Percentiles rank a stretch among this genome's conserved stretches.
Evolutionary conservation across 768 basidiomycete species (phyloP).

Genomic region (Lactifluus rugatus): DNA sequence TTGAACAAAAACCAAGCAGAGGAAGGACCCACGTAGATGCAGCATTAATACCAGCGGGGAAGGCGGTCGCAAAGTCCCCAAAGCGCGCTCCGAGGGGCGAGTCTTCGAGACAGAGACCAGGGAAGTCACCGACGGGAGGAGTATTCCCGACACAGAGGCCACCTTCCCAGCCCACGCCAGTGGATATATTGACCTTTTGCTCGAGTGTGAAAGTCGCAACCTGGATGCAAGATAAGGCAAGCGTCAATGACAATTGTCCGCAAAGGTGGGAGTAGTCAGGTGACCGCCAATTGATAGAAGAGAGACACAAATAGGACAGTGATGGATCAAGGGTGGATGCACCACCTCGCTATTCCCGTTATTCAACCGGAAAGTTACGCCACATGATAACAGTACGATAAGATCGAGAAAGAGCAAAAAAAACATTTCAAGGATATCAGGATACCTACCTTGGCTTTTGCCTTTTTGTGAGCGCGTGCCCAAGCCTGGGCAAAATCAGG

Average conservation of each 20-base stretch:
- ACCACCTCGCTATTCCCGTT: too few species aligned
- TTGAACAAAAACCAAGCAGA: background rate
- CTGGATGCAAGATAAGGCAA: background rate
- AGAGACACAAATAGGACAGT: too few species aligned
- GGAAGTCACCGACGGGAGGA: slow-evolving; percentile 42
- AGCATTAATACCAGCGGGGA: slow-evolving; percentile 77
- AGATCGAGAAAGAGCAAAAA: too few species aligned
- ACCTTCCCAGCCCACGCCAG: slow-evolving; percentile 39
- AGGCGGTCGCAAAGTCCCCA: slow-evolving; percentile 63
- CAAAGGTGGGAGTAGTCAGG: too few species aligned
- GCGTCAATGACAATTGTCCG: too few species aligned
- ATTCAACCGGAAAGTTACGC: too few species aligned
- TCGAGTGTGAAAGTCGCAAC: slow-evolving; percentile 15
- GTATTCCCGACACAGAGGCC: slow-evolving; percentile 68
- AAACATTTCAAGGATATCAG: background rate
- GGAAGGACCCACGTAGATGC: slow-evolving; percentile 65
- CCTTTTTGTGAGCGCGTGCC: slow-evolving; percentile 49
- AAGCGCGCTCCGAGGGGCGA: slow-evolving; percentile 72
- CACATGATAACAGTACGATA: too few species aligned
- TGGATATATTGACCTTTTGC: slow-evolving; percentile 20
- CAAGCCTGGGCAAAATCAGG: slow-evolving; percentile 46
- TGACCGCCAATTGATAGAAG: too few species aligned
- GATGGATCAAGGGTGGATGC: too few species aligned
- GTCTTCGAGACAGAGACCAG: slow-evolving; percentile 68
- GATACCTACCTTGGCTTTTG: slow-evolving; percentile 28